These are phyloP conservation scores for Phenoliferia sp. DNA, from an alignment of 1,284 basidiomycete genomes.

Conservation along the genomic window DNA sequence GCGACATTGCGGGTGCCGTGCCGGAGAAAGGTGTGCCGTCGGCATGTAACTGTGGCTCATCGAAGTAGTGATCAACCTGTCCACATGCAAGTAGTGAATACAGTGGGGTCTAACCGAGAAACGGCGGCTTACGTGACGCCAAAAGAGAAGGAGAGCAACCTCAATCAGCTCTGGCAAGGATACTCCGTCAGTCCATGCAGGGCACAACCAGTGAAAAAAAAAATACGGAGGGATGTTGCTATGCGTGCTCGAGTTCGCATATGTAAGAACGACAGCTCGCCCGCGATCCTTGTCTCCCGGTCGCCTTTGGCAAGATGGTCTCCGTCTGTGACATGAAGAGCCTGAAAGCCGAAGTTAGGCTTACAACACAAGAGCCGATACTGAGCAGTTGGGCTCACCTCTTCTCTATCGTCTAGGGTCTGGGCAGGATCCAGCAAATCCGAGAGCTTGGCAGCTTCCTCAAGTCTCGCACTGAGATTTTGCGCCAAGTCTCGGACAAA, in stretches of 20 bases:
- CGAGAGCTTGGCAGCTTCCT: conserved; percentile 62
- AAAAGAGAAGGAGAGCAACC: conserved; percentile 67
- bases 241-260: too few relatives aligned
- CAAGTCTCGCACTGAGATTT: conserved; percentile 58
- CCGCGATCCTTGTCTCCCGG: conserved; percentile 14
- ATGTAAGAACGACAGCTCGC: conserved; percentile 19
- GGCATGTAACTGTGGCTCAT: conserved; percentile 12
- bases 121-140: conserved; percentile 61
- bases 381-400: conserved; percentile 31
- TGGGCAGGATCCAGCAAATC: conserved; percentile 67
- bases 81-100: neutral
- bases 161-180: conserved; percentile 21
- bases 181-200: too few relatives aligned
- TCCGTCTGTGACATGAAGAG: conserved; percentile 21
- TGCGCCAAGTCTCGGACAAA: conserved; percentile 60
- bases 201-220: too few relatives aligned
- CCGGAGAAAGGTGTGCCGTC: neutral
- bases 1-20: conserved; percentile 1
- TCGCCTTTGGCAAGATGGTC: conserved; percentile 14
- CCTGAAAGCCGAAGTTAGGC: neutral
- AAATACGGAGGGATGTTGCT: neutral
- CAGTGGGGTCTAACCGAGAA: neutral
- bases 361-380: neutral
- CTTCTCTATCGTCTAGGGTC: conserved; percentile 43
- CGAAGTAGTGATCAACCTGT: conserved; percentile 47